Conservation (phyloP, 805 yeast genomes). For the Lipomyces lipofer region DNA sequence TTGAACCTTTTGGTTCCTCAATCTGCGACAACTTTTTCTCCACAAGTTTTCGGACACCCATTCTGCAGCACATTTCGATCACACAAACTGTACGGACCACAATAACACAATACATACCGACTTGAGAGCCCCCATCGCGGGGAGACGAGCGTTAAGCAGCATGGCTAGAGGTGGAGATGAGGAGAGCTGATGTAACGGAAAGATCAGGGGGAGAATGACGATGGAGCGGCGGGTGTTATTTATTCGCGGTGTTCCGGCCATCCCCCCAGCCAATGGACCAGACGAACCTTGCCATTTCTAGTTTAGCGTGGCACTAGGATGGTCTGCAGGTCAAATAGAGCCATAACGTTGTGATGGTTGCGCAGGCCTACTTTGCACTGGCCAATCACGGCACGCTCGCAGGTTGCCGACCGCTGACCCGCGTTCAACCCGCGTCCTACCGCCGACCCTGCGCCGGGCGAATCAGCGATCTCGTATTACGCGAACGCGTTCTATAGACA, state of each 20-base stretch:
- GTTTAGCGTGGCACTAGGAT: neutral
- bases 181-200: neutral
- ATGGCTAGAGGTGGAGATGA: conserved; percentile 1
- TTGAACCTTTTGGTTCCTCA: no score
- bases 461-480: conserved; percentile 2
- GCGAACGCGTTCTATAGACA: no score
- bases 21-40: no score
- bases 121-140: conserved; percentile 21
- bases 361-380: neutral
- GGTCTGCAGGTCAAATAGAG: conserved; percentile 23
- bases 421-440: neutral
- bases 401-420: neutral
- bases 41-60: no score
- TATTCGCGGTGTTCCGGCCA: conserved; percentile 3
- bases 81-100: no score
- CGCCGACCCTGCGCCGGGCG: conserved; percentile 13
- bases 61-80: no score
- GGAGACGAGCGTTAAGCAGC: conserved; percentile 23
- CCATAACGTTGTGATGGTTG: conserved; percentile 4
- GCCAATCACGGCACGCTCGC: conserved; percentile 21
- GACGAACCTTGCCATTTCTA: no score
- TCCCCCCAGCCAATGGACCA: no score
- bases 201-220: neutral
- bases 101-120: no score
- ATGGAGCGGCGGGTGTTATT: conserved; percentile 4